A percentile compares a stretch with the other conserved stretches of the same genome.
These are phyloP conservation scores for Centaurea solstitialis DNA, from an alignment of 129 eudicot species.

Conservation along the genomic window DNA sequence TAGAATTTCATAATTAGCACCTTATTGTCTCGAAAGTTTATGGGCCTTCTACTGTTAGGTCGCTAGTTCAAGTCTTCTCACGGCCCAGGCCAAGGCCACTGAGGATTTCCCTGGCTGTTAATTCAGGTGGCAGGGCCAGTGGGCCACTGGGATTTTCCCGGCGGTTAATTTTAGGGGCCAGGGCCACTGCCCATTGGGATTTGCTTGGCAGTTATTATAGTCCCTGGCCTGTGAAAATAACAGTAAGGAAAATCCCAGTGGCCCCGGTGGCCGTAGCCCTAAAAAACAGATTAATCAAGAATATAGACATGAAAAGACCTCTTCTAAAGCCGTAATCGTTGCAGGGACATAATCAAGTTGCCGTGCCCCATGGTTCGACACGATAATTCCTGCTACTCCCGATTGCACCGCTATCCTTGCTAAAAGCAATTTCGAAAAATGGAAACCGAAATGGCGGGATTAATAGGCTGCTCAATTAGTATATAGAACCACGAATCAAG, in stretches of 20 bases:
- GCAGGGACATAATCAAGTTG: slow-evolving; percentile 55
- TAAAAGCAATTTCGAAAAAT: neutral
- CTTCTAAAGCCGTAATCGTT: slow-evolving; percentile 58
- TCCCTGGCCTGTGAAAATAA: too few relatives aligned
- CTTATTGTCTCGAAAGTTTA: neutral
- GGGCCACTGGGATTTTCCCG: too few relatives aligned
- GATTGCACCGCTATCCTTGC: slow-evolving; percentile 46
- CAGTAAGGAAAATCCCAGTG: too few relatives aligned
- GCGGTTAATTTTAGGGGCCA: too few relatives aligned
- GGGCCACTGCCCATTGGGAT: neutral
- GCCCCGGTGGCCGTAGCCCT: too few relatives aligned
- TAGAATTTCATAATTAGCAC: neutral
- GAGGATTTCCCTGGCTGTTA: neutral
- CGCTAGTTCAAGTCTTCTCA: too few relatives aligned
- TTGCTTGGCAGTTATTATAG: too few relatives aligned
- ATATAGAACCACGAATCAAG: neutral
- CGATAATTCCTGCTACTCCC: slow-evolving; percentile 54
- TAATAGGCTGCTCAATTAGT: neutral
- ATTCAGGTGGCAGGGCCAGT: too few relatives aligned
- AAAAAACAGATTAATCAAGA: neutral
- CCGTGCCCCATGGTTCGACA: slow-evolving; percentile 60
- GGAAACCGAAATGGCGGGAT: neutral
- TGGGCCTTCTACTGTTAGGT: too few relatives aligned
- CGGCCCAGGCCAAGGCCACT: neutral
- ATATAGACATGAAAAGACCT: slow-evolving; percentile 31